Evolutionary conservation across 2,329 filamentous ascomycete genomes (phyloP).

Genomic region (Penicillium sp.): DNA sequence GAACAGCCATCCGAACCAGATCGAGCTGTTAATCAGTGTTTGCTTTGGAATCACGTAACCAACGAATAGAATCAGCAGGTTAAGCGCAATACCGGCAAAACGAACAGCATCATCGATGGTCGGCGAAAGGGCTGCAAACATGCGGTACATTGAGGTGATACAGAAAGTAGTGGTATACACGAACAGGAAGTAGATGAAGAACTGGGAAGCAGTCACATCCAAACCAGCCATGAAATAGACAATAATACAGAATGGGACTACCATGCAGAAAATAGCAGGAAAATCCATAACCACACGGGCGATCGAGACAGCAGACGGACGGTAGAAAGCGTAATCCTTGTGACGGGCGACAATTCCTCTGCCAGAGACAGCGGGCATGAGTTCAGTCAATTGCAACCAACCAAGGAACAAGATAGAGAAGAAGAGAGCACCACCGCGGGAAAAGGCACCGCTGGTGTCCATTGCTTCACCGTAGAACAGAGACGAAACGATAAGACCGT

Average conservation of each 20-base stretch:
- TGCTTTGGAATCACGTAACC: slow-evolving; percentile 69
- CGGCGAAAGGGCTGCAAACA: slow-evolving; percentile 64
- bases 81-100: slow-evolving; percentile 61
- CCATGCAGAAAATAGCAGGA: slow-evolving; percentile 59
- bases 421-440: slow-evolving; percentile 63
- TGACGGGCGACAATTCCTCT: slow-evolving; percentile 69
- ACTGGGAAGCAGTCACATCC: slow-evolving; percentile 60
- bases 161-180: slow-evolving; percentile 63
- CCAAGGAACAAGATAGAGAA: slow-evolving; percentile 67
- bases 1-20: slow-evolving; percentile 67
- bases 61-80: slow-evolving; percentile 63
- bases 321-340: slow-evolving; percentile 67
- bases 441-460: slow-evolving; percentile 62
- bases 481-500: slow-evolving; percentile 73
- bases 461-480: slow-evolving; percentile 70
- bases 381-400: slow-evolving; percentile 74
- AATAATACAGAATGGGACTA: slow-evolving; percentile 61
- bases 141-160: slow-evolving; percentile 64
- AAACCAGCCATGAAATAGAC: slow-evolving; percentile 66
- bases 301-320: slow-evolving; percentile 64
- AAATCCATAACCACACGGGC: slow-evolving; percentile 64
- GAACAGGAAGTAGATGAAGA: slow-evolving; percentile 66
- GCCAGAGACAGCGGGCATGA: slow-evolving; percentile 74
- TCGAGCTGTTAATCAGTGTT: slow-evolving; percentile 57
- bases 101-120: slow-evolving; percentile 67